Evolutionary conservation across 257 asterid genomes (phyloP), one percentile per base, ranked within the genome.

Genomic region (Jasminum sambac): DNA sequence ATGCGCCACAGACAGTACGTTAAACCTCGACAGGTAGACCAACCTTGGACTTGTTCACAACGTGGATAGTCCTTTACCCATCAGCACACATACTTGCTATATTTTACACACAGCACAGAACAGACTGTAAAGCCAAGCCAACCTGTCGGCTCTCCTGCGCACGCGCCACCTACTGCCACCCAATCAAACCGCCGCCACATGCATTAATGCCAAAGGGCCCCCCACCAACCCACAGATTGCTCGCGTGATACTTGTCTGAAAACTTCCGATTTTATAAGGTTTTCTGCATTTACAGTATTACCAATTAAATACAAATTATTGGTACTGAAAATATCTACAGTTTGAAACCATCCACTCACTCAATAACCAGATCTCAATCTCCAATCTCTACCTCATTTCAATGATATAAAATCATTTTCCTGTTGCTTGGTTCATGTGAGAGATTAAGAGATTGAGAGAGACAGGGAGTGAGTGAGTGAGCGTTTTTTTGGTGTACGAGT

Each of bases 341-440:
- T 41, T 36, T 34, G n/a, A 26, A 66, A 13, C 72, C 79, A 17
- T 19, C 38, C 68, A 36, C 46, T 39, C 69, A 10, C 42, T 77
- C 68, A 23, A 25, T 21, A 63, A 66, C 66, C 76, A 66, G 43
- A 44, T 50, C 25, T 50, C 25, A 50, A 50, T 50, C 59, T 50
- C 58, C 25, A n/a, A 58, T 71, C 68, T 65, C 77, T 44, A 11
- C 50, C 72, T 60, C 67, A 34, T 66, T 69, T 41, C 30, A 21
- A 34, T 23, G 63, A 25, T 30, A 48, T 70, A 50, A 61, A 37
- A 11, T 24, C 39, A 67, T 37, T 5, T 10, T 41, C 40, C 50
- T 44, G 66, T 68, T 30, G 36, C 36, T 30, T 30, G 36, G 36
- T 30, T 1, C 36, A 30, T 30, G 36, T 30, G 36, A 30, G 36